Percentiles rank a stretch among this genome's conserved stretches.
phyloP scores from a whole-genome alignment of 2,329 filamentous ascomycete species.

The Fusarium sp. region DNA sequence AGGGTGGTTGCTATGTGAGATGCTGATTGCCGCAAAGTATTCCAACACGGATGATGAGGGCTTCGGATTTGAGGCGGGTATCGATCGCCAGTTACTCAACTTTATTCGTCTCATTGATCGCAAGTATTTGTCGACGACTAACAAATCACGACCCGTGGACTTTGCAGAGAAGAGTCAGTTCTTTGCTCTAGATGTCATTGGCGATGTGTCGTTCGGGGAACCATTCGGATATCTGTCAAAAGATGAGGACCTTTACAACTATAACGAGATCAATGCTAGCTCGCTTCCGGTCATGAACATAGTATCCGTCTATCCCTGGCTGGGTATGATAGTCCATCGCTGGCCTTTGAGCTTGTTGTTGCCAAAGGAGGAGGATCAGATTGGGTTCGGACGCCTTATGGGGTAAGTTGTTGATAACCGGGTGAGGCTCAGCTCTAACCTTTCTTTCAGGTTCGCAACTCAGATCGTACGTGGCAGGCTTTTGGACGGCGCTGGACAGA shows the following conservation, averaged over 20 bases:
- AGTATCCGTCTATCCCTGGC: constrained; percentile 54
- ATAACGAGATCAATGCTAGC: constrained; percentile 55
- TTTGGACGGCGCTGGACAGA: constrained; percentile 31
- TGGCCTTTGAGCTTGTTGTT: constrained; percentile 56
- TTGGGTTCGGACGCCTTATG: constrained; percentile 58
- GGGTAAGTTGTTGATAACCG: constrained; percentile 42
- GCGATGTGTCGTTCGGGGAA: constrained; percentile 62
- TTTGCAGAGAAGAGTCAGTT: constrained; percentile 63
- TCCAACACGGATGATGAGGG: constrained; percentile 63
- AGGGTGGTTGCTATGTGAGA: too few species aligned
- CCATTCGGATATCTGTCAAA: constrained; percentile 62
- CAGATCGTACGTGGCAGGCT: constrained; percentile 43
- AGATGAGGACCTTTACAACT: constrained; percentile 60
- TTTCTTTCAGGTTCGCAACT: constrained; percentile 31
- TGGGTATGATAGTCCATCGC: constrained; percentile 53
- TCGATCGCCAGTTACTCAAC: constrained; percentile 55
- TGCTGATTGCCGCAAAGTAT: constrained; percentile 56
- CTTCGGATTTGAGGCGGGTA: constrained; percentile 57
- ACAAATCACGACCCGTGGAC: constrained; percentile 57
- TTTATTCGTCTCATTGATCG: constrained; percentile 61
- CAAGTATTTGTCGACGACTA: constrained; percentile 61
- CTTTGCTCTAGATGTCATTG: constrained; percentile 68
- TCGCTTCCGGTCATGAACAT: constrained; percentile 56
- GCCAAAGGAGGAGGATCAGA: constrained; percentile 54
- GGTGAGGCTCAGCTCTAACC: background rate